Percentiles rank a stretch among this genome's conserved stretches.
phyloP scores from a whole-genome alignment of 352 stramenopile genomes.

The Pythium chondricola region DNA sequence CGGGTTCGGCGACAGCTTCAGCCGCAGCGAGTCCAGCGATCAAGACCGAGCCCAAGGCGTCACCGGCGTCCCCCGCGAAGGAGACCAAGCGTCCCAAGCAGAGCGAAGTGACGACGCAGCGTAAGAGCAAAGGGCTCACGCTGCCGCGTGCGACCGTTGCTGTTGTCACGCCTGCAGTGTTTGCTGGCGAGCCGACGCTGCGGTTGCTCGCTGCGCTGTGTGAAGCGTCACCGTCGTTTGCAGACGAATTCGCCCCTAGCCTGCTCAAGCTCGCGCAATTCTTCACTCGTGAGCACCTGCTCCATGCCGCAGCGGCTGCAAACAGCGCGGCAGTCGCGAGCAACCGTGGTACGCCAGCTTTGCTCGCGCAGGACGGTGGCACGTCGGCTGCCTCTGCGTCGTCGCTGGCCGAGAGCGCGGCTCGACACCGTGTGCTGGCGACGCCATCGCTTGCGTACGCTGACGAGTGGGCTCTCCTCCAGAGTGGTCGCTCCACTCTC shows the following conservation, averaged over 20 bases:
- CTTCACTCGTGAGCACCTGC: slow-evolving; percentile 79
- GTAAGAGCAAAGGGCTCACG: not conserved
- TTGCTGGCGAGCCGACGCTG: slow-evolving; percentile 64
- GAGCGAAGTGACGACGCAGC: slow-evolving; percentile 23
- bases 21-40: slow-evolving; percentile 14
- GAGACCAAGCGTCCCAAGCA: slow-evolving; percentile 36
- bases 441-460: slow-evolving; percentile 79
- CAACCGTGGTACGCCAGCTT: slow-evolving; percentile 16
- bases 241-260: slow-evolving; percentile 70
- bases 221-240: slow-evolving; percentile 55
- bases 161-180: slow-evolving; percentile 35
- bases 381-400: too few species aligned
- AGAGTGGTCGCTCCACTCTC: slow-evolving; percentile 59
- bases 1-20: not conserved
- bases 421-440: slow-evolving; percentile 81
- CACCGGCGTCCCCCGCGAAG: not conserved
- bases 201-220: slow-evolving; percentile 58
- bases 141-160: slow-evolving; percentile 14
- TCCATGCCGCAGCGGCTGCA: slow-evolving; percentile 33
- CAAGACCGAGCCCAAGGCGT: slow-evolving; percentile 15
- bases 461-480: slow-evolving; percentile 78
- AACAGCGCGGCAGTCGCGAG: not conserved
- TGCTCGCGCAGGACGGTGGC: slow-evolving; percentile 14
- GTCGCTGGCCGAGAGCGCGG: slow-evolving; percentile 50
- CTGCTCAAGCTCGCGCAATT: slow-evolving; percentile 80